Evolutionary conservation across 225 moss, liverwort and hornwort genomes (phyloP).

Genomic region (Bryum argenteum): DNA sequence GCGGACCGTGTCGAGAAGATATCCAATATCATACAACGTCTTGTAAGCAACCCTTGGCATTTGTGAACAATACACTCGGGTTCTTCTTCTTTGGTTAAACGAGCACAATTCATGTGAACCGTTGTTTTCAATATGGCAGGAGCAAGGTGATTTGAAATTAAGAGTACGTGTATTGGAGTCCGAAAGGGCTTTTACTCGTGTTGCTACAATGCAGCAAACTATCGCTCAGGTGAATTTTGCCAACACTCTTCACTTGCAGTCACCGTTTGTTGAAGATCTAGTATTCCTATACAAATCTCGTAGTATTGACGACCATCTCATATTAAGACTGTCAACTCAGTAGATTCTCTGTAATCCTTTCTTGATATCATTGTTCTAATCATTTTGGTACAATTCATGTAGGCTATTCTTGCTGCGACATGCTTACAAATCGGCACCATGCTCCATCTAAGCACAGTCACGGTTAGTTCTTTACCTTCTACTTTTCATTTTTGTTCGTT

Average conservation of each 20-base stretch:
- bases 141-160: conserved; percentile 97
- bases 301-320: not conserved
- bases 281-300: not conserved
- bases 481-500: too few relatives aligned
- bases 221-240: conserved; percentile 74
- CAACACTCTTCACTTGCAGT: not conserved
- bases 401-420: conserved; percentile 93
- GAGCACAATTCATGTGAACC: not conserved
- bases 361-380: conserved; percentile 21
- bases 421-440: conserved; percentile 90
- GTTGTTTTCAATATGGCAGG: conserved; percentile 47
- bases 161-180: conserved; percentile 95
- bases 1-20: conserved; percentile 92
- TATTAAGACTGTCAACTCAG: conserved; percentile 1
- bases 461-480: conserved; percentile 46
- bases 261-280: too few relatives aligned
- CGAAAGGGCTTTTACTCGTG: conserved; percentile 91
- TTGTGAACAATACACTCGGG: not conserved
- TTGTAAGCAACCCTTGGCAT: conserved; percentile 55
- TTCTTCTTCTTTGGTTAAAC: not conserved
- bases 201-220: conserved; percentile 86
- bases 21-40: conserved; percentile 77
- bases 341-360: not conserved
- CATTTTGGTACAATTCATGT: conserved; percentile 21
- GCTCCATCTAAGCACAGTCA: conserved; percentile 88